A percentile compares a stretch with the other conserved stretches of the same genome.
These are phyloP conservation scores for Marasmius fiardii DNA, from an alignment of 1,284 basidiomycete genomes.

Conservation along the genomic window DNA sequence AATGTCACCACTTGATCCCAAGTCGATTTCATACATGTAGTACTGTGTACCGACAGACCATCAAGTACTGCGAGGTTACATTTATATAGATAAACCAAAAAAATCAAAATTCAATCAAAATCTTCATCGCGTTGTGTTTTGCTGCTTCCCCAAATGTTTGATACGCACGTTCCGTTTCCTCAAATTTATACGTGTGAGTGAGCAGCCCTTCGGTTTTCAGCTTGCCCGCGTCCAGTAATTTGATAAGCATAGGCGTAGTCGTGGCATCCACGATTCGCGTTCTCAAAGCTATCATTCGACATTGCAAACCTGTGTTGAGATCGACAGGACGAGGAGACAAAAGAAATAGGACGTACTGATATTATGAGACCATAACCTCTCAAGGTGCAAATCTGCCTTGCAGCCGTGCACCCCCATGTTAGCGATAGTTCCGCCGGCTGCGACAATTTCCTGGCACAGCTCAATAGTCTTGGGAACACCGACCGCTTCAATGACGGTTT, in stretches of 20 bases:
- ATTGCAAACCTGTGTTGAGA: background rate
- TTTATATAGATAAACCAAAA: background rate
- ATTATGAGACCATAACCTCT: constrained; percentile 23
- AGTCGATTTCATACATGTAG: too few species aligned
- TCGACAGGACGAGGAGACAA: too few species aligned
- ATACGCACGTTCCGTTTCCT: constrained; percentile 20
- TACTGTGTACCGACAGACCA: too few species aligned
- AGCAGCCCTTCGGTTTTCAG: constrained; percentile 17
- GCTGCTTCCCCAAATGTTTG: constrained; percentile 20
- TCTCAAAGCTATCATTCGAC: constrained; percentile 13
- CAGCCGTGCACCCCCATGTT: constrained; percentile 25
- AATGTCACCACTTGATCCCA: too few species aligned
- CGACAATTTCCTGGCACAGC: constrained; percentile 24
- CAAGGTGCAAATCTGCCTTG: constrained; percentile 23
- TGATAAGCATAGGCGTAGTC: constrained; percentile 21
- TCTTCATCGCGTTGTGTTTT: constrained; percentile 20
- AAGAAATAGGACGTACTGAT: constrained; percentile 15
- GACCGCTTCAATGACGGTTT: constrained; percentile 25
- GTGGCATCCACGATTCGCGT: constrained; percentile 21
- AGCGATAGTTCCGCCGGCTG: constrained; percentile 23
- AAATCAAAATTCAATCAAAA: constrained; percentile 20
- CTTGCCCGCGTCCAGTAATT: constrained; percentile 20
- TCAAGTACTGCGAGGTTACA: too few species aligned
- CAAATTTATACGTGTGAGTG: constrained; percentile 22
- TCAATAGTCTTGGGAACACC: constrained; percentile 23